phyloP scores from a whole-genome alignment of 2,329 filamentous ascomycete genomes.

The Celoporthe dispersa region DNA sequence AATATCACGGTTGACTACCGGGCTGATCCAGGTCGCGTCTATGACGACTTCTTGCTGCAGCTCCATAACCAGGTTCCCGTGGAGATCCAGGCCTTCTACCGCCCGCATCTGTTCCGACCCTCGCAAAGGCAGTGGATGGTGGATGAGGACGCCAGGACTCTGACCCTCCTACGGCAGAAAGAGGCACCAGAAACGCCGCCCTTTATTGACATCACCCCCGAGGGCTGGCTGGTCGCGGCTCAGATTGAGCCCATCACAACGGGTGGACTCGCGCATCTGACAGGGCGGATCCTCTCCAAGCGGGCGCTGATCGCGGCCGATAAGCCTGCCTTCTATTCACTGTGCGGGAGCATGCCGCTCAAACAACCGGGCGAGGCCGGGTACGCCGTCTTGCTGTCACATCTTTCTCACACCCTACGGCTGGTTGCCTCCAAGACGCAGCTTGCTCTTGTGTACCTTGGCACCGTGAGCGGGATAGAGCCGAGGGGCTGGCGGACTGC shows the following conservation, averaged over 20 bases:
- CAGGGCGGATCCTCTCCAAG: no score
- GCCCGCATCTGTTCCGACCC: not conserved
- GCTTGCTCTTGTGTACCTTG: not conserved
- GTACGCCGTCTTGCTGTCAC: no score
- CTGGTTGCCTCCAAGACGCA: no score
- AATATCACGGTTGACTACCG: no score
- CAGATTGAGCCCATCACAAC: no score
- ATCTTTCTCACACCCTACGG: no score
- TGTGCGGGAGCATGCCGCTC: no score
- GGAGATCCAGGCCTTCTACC: constrained; percentile 4
- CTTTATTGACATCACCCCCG: not conserved
- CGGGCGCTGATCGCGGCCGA: no score
- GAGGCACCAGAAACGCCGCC: not conserved
- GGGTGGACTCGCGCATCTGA: no score
- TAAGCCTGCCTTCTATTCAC: no score
- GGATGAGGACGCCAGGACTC: not conserved
- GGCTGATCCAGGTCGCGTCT: not conserved
- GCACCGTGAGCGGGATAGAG: not conserved
- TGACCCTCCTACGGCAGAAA: not conserved
- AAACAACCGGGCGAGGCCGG: no score
- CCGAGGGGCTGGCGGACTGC: no score
- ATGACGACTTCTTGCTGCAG: not conserved
- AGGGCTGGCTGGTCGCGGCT: not conserved
- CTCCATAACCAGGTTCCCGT: not conserved
- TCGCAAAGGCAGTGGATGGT: not conserved